Evolutionary conservation across 2,329 filamentous ascomycete genomes (phyloP).

Genomic region (Colletotrichum tropicale): DNA sequence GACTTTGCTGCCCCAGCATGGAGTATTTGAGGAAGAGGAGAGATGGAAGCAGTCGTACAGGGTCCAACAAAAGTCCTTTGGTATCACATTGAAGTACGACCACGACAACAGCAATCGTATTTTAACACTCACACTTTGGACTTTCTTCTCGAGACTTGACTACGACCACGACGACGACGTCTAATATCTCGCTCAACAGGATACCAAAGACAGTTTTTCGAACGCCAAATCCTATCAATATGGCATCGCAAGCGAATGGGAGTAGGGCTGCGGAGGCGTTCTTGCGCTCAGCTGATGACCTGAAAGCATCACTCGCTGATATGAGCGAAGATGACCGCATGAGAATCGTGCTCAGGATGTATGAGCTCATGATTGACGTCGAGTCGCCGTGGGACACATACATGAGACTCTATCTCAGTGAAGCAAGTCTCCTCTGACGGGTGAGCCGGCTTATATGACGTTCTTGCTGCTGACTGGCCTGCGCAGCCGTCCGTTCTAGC

Average conservation of each 20-base stretch:
- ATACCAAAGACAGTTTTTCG: not conserved
- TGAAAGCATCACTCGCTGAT: not conserved
- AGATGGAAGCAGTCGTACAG: not conserved
- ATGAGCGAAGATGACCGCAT: not conserved
- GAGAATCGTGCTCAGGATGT: not conserved
- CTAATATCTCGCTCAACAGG: not conserved
- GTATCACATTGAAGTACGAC: not conserved
- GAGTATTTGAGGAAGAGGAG: not conserved
- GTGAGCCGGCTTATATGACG: not conserved
- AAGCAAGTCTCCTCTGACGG: not conserved
- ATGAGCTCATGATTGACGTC: not conserved
- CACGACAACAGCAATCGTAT: not conserved
- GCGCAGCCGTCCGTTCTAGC: not conserved
- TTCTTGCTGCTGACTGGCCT: not conserved
- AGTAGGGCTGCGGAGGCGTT: not conserved
- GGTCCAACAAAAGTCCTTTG: not conserved
- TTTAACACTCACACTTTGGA: not conserved
- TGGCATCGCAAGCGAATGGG: not conserved
- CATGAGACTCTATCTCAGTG: not conserved
- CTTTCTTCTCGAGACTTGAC: not conserved
- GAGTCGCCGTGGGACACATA: constrained; percentile 6
- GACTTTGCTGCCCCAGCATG: not conserved
- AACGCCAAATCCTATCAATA: not conserved
- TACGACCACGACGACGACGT: not conserved
- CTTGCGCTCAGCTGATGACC: not conserved